Conservation (phyloP, 768 basidiomycete species). For the Lactifluus pinguis region DNA sequence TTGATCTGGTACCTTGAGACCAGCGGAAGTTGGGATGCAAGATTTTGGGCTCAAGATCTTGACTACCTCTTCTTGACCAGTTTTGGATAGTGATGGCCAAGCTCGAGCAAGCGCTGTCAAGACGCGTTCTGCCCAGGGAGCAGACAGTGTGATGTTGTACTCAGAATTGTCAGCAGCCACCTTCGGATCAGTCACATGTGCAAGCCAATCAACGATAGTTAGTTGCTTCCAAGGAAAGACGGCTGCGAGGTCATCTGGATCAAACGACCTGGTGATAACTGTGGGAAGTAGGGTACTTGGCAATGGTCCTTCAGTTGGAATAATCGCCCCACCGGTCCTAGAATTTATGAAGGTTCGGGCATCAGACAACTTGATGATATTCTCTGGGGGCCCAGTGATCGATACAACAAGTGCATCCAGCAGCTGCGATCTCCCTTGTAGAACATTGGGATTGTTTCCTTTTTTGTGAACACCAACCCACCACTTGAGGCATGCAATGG, state of each 20-base stretch:
- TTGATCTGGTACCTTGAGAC: constrained; percentile 62
- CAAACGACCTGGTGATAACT: constrained; percentile 51
- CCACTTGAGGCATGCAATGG: constrained; percentile 82
- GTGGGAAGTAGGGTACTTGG: constrained; percentile 66
- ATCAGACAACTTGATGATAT: constrained; percentile 57
- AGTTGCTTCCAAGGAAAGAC: constrained; percentile 79
- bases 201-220: constrained; percentile 65
- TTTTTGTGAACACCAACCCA: constrained; percentile 49
- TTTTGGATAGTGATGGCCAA: constrained; percentile 56
- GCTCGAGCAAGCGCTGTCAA: constrained; percentile 53
- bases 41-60: constrained; percentile 34
- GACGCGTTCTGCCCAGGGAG: constrained; percentile 76
- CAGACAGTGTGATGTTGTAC: constrained; percentile 55
- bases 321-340: constrained; percentile 40
- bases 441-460: constrained; percentile 29
- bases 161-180: constrained; percentile 36
- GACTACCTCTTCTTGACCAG: constrained; percentile 35
- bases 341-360: constrained; percentile 68
- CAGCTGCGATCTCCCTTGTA: constrained; percentile 47
- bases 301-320: constrained; percentile 68
- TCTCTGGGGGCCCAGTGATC: constrained; percentile 36
- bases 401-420: constrained; percentile 62
- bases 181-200: constrained; percentile 45
- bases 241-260: constrained; percentile 36
- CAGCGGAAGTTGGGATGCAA: constrained; percentile 48